A percentile compares a stretch with the other conserved stretches of the same genome.
Conservation (phyloP, 116 monocot species). For the Iris pallida region DNA sequence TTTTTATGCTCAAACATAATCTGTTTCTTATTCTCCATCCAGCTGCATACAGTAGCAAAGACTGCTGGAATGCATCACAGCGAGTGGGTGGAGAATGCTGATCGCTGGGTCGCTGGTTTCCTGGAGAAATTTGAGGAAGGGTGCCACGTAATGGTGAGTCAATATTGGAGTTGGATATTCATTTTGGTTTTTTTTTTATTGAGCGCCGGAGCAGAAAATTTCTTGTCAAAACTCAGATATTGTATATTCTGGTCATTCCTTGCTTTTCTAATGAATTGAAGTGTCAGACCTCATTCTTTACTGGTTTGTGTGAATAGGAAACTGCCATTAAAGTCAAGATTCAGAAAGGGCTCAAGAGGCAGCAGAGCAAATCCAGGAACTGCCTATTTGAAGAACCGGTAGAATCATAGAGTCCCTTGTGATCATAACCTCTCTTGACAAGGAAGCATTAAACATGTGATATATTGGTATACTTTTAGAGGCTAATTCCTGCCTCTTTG, state of each 20-base stretch:
- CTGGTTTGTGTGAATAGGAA: constrained; percentile 5
- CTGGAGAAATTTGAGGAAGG: constrained; percentile 66
- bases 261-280: background rate
- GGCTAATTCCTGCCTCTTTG: background rate
- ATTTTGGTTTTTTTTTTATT: too few species aligned
- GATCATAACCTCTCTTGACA: background rate
- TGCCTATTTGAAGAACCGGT: constrained; percentile 2
- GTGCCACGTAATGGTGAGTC: constrained; percentile 60
- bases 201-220: too few species aligned
- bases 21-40: background rate
- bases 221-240: background rate
- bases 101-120: constrained; percentile 60
- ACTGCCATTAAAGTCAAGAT: constrained; percentile 16
- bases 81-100: constrained; percentile 65
- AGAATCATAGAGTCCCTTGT: background rate
- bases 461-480: background rate
- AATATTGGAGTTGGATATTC: background rate
- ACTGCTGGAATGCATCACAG: constrained; percentile 26
- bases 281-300: background rate
- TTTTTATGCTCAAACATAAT: background rate
- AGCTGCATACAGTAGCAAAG: constrained; percentile 51
- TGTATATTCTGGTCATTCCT: background rate
- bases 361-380: constrained; percentile 9
- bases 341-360: constrained; percentile 15
- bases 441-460: background rate